Conservation (phyloP, 345 rosid species). For the Toxicodendron radicans region DNA sequence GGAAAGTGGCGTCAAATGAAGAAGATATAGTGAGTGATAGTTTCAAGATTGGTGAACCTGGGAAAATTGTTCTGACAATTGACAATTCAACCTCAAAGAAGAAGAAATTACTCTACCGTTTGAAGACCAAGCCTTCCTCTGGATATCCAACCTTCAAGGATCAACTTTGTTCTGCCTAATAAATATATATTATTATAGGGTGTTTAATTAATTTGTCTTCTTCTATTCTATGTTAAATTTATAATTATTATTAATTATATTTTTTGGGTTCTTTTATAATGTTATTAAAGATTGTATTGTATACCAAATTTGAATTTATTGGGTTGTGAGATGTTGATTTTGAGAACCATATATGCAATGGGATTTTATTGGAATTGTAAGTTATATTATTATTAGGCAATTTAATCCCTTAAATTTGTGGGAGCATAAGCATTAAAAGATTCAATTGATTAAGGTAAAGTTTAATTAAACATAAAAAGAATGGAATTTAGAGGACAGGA, state of each 20-base stretch:
- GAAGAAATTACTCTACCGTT: conserved; percentile 87
- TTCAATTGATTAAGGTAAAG: too few relatives aligned
- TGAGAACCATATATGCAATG: background rate
- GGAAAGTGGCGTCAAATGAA: conserved; percentile 43
- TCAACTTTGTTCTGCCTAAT: background rate
- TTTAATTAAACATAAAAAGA: too few relatives aligned
- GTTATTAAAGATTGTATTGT: background rate
- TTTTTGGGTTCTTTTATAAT: conserved; percentile 2
- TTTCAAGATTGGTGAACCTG: conserved; percentile 72
- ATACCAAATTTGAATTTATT: background rate
- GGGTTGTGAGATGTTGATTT: background rate
- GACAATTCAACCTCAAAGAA: conserved; percentile 78
- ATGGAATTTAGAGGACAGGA: too few relatives aligned
- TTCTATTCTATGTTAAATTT: background rate
- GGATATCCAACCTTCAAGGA: conserved; percentile 13
- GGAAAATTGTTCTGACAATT: conserved; percentile 64
- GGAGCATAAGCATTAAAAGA: too few relatives aligned
- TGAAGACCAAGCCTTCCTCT: conserved; percentile 52
- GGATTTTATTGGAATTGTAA: background rate
- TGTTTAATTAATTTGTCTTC: background rate
- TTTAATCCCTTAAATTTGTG: too few relatives aligned
- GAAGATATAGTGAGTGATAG: conserved; percentile 60
- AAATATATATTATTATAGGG: background rate
- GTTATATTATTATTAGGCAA: too few relatives aligned
- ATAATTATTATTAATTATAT: background rate